Percentiles rank a stretch among this genome's conserved stretches.
phyloP scores from a whole-genome alignment of 169 alveolate species.

The Theileria sp. region DNA sequence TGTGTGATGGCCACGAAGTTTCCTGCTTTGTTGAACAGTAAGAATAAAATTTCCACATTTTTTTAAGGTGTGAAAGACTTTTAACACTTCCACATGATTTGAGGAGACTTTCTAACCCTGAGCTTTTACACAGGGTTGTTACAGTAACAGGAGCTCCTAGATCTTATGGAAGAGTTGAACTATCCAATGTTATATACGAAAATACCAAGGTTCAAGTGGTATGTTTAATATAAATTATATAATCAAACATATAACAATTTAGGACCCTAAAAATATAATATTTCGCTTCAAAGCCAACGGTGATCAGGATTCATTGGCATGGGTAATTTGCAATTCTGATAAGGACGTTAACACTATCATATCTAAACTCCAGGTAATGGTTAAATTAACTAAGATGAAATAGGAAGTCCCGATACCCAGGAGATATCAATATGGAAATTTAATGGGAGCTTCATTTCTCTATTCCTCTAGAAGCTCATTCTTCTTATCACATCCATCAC shows the following conservation, averaged over 20 bases:
- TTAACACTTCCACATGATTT: slow-evolving; percentile 75
- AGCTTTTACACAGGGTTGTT: slow-evolving; percentile 67
- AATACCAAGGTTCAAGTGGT: slow-evolving; percentile 68
- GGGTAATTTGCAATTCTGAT: slow-evolving; percentile 68
- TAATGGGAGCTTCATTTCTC: slow-evolving; percentile 74
- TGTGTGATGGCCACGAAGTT: slow-evolving; percentile 78
- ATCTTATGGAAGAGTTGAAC: slow-evolving; percentile 75
- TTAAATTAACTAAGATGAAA: not conserved
- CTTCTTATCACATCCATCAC: slow-evolving; percentile 50
- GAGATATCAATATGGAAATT: slow-evolving; percentile 69
- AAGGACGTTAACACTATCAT: slow-evolving; percentile 69
- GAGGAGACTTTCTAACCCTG: slow-evolving; percentile 71
- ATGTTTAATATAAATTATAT: not conserved
- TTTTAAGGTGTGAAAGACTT: slow-evolving; percentile 73
- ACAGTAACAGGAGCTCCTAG: slow-evolving; percentile 75
- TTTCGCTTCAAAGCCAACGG: slow-evolving; percentile 78
- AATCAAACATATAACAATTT: not conserved
- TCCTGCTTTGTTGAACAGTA: slow-evolving; percentile 76
- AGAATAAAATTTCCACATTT: not conserved
- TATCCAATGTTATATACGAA: slow-evolving; percentile 65
- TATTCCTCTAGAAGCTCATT: slow-evolving; percentile 69
- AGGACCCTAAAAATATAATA: slow-evolving; percentile 63
- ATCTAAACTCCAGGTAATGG: slow-evolving; percentile 66
- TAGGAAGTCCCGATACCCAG: slow-evolving; percentile 76
- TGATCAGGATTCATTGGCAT: slow-evolving; percentile 76